A percentile compares a stretch with the other conserved stretches of the same genome.
These are phyloP conservation scores for Phalaenopsis aphrodite DNA, from an alignment of 106 monocot species.

Conservation along the genomic window DNA sequence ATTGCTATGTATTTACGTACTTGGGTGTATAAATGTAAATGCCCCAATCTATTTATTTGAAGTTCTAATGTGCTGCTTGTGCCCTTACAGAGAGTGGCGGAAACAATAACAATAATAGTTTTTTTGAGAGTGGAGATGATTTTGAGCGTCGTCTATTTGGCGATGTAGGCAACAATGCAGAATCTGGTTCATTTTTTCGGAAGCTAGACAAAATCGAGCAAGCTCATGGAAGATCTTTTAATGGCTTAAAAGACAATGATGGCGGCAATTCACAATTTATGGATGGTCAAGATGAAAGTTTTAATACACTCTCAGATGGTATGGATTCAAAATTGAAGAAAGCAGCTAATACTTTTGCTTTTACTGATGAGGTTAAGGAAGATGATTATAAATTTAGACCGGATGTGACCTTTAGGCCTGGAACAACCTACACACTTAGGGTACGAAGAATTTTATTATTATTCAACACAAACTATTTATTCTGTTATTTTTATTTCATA, in stretches of 20 bases:
- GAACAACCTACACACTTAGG: constrained; percentile 31
- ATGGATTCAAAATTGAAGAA: constrained; percentile 32
- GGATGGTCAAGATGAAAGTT: constrained; percentile 14
- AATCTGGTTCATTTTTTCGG: constrained; percentile 19
- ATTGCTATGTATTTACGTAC: no score
- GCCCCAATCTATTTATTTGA: neutral
- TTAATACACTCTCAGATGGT: constrained; percentile 44
- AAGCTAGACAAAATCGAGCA: constrained; percentile 39
- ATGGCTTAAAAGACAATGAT: constrained; percentile 1
- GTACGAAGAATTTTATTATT: constrained; percentile 14
- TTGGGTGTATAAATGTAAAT: no score
- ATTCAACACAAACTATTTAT: neutral
- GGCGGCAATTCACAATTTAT: constrained; percentile 13
- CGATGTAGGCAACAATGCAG: constrained; percentile 4
- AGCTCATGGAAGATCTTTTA: constrained; percentile 13
- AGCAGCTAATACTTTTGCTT: constrained; percentile 16
- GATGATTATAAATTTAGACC: constrained; percentile 40
- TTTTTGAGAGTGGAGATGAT: constrained; percentile 27
- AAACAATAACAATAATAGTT: neutral
- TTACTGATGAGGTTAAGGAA: constrained; percentile 23
- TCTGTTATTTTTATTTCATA: neutral
- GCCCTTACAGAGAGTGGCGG: neutral
- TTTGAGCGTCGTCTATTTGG: constrained; percentile 38
- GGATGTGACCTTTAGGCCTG: constrained; percentile 27
- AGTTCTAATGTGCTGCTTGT: neutral